These are phyloP conservation scores for Ploettnerulaceae sp. DNA, from an alignment of 2,329 filamentous ascomycete genomes.

Conservation along the genomic window DNA sequence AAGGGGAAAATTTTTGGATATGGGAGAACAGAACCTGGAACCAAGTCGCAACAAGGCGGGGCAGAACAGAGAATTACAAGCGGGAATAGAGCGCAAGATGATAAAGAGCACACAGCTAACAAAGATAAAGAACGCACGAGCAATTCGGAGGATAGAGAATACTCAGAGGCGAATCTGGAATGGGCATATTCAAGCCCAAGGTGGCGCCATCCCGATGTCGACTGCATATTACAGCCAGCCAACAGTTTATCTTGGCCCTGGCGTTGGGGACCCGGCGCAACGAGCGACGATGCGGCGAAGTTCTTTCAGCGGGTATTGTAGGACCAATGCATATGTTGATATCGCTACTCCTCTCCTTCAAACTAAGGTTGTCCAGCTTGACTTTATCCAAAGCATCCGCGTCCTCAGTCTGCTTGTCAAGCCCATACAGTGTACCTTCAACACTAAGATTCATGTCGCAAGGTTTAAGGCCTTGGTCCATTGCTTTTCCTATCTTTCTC, in stretches of 20 bases:
- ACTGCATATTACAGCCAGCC: too few species aligned
- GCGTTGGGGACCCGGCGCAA: constrained; percentile 21
- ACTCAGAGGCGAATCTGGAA: constrained; percentile 18
- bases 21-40: constrained; percentile 15
- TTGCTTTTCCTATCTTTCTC: too few species aligned
- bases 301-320: constrained; percentile 23
- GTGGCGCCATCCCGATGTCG: constrained; percentile 17
- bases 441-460: too few species aligned
- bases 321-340: constrained; percentile 11
- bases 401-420: too few species aligned
- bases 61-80: constrained; percentile 15
- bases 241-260: constrained; percentile 19
- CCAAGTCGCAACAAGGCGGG: constrained; percentile 15
- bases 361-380: too few species aligned
- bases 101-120: constrained; percentile 17
- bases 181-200: constrained; percentile 14
- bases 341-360: too few species aligned
- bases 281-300: constrained; percentile 23
- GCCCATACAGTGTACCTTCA: too few species aligned
- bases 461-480: too few species aligned
- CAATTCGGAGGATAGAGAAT: constrained; percentile 15
- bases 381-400: too few species aligned
- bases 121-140: constrained; percentile 10
- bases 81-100: constrained; percentile 17
- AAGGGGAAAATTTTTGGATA: constrained; percentile 8